Base-by-base conservation (phyloP, 495 filamentous ascomycete species). In the Acidiella bohemica region DNA sequence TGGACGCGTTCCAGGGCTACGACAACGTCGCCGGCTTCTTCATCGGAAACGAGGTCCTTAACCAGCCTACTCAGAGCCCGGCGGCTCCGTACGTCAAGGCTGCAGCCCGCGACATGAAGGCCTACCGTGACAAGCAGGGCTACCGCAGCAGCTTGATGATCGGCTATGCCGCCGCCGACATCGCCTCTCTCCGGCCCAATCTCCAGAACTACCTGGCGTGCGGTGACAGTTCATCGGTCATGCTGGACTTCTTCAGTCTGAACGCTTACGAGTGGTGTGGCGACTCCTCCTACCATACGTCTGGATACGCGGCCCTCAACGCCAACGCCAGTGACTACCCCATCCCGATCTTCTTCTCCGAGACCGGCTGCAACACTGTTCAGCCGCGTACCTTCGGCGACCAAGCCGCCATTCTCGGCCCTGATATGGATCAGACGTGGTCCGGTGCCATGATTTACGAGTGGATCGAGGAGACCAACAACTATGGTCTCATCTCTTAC, bases 221-320 rank as follows among this genome's bases (percentile, higher is more conserved):
- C 58, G 75, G 75, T 32, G 60, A 59, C 36, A 75, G 88, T 51
- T 20, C 65, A 17, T 71, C 73, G 5, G 80, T 88, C 47, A 70
- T 70, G 9, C 62, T 88, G 43, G 85, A 93, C 54, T 88, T 92
- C 62, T 93, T 81, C 57, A 68, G 73, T 11, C 64, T 93, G 25
- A 92, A 93, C 52, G 81, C 83, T 27, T 93, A 93, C 50, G 78
- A 84, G 54, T 93, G 85, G 85, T 93, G 85, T 50, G 70, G 76
- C 39, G 64, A 73, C n/a, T 60, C 65, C 12, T 65, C 63, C 23
- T 86, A 76, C 59, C 39, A 53, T 18, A 62, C 58, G 7, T 88
- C 82, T 16, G 84, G 83, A 41, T 93, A 93, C 60, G 46, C 60
- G 32, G 61, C 66, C 29, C 71, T 90, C 18, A 66, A 80, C 55